Conservation (phyloP, 495 filamentous ascomycete species). For the Aspergillus wentii region DNA sequence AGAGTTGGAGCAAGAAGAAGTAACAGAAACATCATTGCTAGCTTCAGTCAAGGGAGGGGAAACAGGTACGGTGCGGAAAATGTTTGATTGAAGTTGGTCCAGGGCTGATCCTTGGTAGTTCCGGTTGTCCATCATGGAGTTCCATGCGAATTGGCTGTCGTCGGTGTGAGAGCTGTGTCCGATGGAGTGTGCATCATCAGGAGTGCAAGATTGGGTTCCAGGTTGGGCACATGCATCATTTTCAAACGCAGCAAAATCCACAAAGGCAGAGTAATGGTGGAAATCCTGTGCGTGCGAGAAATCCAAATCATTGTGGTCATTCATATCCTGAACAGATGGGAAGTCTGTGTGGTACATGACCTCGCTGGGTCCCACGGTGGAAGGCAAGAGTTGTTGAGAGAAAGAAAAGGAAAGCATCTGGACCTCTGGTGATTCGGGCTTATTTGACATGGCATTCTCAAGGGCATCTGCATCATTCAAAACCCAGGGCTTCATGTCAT, state of each 20-base stretch:
- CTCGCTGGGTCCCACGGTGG: constrained; percentile 38
- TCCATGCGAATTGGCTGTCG: constrained; percentile 40
- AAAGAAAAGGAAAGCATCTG: constrained; percentile 45
- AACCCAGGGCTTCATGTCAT: constrained; percentile 38
- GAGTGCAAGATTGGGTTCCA: constrained; percentile 26
- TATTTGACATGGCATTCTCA: constrained; percentile 21
- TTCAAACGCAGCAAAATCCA: constrained; percentile 41
- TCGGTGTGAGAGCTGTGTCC: constrained; percentile 39
- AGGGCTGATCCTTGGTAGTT: constrained; percentile 36
- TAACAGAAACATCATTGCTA: constrained; percentile 42
- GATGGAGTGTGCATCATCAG: constrained; percentile 39
- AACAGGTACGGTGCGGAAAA: constrained; percentile 38
- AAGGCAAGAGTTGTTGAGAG: constrained; percentile 40
- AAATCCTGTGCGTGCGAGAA: constrained; percentile 28
- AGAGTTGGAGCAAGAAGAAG: constrained; percentile 39
- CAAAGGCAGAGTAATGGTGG: constrained; percentile 31
- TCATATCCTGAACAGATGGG: constrained; percentile 34
- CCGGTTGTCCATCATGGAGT: constrained; percentile 32
- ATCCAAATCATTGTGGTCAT: constrained; percentile 39
- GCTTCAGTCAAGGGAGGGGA: constrained; percentile 44
- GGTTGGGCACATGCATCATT: constrained; percentile 37
- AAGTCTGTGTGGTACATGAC: constrained; percentile 43
- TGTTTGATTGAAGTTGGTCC: constrained; percentile 32
- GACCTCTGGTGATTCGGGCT: constrained; percentile 40
- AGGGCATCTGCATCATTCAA: constrained; percentile 36